These are phyloP conservation scores for Alternaria arbusti DNA, from an alignment of 2,329 filamentous ascomycete genomes.

Conservation along the genomic window DNA sequence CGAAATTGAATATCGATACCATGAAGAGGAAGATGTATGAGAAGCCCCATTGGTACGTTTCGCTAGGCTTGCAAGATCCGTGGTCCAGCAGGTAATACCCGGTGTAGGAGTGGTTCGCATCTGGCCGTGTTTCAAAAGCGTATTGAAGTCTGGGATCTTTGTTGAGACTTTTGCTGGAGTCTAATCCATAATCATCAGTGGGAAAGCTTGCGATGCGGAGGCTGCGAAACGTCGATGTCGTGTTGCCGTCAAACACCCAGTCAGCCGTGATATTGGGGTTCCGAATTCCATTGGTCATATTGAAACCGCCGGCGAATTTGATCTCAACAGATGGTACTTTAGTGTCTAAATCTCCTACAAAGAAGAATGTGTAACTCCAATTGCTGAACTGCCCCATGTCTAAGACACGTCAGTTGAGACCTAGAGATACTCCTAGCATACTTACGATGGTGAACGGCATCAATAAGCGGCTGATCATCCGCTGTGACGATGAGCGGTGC, in stretches of 20 bases:
- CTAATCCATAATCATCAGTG: neutral
- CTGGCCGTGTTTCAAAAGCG: constrained; percentile 15
- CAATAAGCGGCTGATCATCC: constrained; percentile 14
- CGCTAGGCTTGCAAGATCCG: constrained; percentile 39
- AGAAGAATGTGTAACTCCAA: neutral
- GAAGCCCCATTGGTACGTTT: constrained; percentile 45
- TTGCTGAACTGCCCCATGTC: neutral
- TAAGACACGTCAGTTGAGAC: neutral
- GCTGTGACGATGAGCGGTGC: constrained; percentile 18
- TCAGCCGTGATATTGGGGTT: neutral
- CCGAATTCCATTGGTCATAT: neutral
- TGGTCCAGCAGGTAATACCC: constrained; percentile 26
- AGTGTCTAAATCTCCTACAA: too few relatives aligned
- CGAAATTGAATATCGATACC: constrained; percentile 42
- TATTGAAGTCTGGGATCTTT: neutral
- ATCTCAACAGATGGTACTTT: too few relatives aligned
- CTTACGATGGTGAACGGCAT: constrained; percentile 24
- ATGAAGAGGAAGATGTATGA: constrained; percentile 47
- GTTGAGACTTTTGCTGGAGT: neutral
- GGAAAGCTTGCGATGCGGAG: neutral
- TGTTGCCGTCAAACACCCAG: neutral
- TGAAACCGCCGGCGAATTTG: neutral
- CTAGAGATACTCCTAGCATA: neutral
- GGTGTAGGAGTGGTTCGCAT: constrained; percentile 26
- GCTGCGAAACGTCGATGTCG: neutral